Evolutionary conservation across 306 rosid species (phyloP).

Genomic region (Vachellia collinsii): DNA sequence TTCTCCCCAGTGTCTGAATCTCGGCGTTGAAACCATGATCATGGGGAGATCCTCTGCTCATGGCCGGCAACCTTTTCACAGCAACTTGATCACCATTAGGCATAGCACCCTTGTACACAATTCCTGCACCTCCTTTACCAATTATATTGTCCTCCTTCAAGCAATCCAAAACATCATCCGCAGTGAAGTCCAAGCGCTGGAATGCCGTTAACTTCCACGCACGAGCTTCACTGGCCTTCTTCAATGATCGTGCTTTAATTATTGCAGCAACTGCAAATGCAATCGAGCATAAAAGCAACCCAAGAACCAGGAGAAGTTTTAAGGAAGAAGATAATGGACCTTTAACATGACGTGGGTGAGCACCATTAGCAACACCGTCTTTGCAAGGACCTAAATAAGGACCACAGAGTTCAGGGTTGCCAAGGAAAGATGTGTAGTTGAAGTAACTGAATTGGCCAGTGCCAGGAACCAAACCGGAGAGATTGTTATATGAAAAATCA

Average conservation of each 20-base stretch:
- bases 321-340: conserved; percentile 71
- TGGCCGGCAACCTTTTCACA: conserved; percentile 67
- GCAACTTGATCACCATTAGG: conserved; percentile 71
- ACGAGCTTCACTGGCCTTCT: conserved; percentile 76
- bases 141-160: conserved; percentile 81
- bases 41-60: conserved; percentile 90
- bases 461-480: conserved; percentile 94
- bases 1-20: conserved; percentile 75
- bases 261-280: conserved; percentile 75
- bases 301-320: conserved; percentile 76
- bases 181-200: conserved; percentile 72
- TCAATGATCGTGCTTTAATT: conserved; percentile 72
- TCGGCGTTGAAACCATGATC: conserved; percentile 91
- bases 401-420: conserved; percentile 86
- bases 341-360: conserved; percentile 61
- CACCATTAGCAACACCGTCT: conserved; percentile 64
- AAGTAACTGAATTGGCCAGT: conserved; percentile 96
- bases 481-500: conserved; percentile 90
- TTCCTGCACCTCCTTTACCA: conserved; percentile 90
- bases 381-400: conserved; percentile 93
- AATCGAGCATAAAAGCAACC: conserved; percentile 74
- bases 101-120: conserved; percentile 80
- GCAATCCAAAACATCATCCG: conserved; percentile 71
- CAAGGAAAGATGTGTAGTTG: conserved; percentile 85
- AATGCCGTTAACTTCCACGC: conserved; percentile 84